Conservation (phyloP, 2,329 filamentous ascomycete species). For the Aspergillus glaucus region DNA sequence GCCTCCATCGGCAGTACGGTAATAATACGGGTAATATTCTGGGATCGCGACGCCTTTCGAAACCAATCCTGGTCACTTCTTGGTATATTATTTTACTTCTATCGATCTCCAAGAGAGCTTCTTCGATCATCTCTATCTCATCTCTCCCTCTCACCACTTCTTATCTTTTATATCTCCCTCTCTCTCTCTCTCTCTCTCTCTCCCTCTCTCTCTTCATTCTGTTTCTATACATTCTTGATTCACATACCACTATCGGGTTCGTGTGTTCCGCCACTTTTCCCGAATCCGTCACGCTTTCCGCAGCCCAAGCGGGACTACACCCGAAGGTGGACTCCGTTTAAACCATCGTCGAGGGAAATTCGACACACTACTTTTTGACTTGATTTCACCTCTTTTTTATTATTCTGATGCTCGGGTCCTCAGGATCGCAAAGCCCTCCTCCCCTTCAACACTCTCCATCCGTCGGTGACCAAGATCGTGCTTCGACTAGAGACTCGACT, state of each 20-base stretch:
- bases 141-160: neutral
- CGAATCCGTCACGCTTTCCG: constrained; percentile 24
- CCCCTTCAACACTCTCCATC: constrained; percentile 47
- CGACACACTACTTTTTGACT: constrained; percentile 1
- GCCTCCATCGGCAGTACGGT: neutral
- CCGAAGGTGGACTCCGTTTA: constrained; percentile 30
- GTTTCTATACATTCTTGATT: neutral
- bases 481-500: constrained; percentile 46
- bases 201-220: neutral
- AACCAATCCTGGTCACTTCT: too few relatives aligned
- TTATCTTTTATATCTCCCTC: neutral
- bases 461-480: constrained; percentile 42
- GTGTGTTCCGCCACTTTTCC: constrained; percentile 21
- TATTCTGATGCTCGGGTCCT: constrained; percentile 49
- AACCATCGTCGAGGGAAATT: constrained; percentile 23
- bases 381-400: constrained; percentile 3
- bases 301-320: constrained; percentile 31
- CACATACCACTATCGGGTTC: neutral
- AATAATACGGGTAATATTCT: too few relatives aligned
- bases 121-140: neutral
- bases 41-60: too few relatives aligned
- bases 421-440: constrained; percentile 38
- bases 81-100: neutral
- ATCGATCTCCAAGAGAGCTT: neutral
- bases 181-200: neutral